Conservation (phyloP, 176 grass and related monocot species). For the Oryza rufipogon region DNA sequence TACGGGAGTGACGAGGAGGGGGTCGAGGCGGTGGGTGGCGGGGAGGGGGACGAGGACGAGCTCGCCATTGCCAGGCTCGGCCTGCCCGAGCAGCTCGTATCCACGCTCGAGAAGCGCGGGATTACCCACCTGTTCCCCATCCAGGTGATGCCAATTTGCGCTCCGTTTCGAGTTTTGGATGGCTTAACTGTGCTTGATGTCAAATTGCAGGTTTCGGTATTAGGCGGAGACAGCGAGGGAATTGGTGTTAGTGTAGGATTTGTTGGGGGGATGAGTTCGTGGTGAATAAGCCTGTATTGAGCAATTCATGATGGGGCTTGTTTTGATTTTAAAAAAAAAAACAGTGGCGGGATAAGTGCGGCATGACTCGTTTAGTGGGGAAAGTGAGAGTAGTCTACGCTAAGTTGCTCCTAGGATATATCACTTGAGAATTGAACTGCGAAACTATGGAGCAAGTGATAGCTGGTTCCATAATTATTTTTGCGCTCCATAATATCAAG, state of each 20-base stretch:
- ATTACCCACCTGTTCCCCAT: slow-evolving; percentile 96
- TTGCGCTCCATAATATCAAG: not conserved
- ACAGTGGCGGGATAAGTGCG: not conserved
- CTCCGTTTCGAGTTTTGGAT: not conserved
- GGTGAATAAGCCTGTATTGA: not conserved
- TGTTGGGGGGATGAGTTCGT: too few relatives aligned
- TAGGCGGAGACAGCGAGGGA: not conserved
- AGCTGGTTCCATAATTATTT: not conserved
- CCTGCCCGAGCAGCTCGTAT: slow-evolving; percentile 70
- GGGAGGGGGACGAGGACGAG: slow-evolving; percentile 56
- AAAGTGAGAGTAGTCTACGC: not conserved
- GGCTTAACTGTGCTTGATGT: not conserved
- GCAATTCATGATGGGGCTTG: not conserved
- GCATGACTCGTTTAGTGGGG: not conserved
- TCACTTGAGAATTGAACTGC: not conserved
- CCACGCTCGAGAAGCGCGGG: slow-evolving; percentile 77
- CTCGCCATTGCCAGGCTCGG: slow-evolving; percentile 79
- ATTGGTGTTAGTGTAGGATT: slow-evolving; percentile 8
- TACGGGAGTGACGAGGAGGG: slow-evolving; percentile 52
- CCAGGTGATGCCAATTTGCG: slow-evolving; percentile 50
- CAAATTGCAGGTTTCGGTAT: not conserved
- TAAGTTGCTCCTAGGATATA: not conserved
- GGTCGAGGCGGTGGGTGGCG: slow-evolving; percentile 6
- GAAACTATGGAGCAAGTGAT: not conserved
- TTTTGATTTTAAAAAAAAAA: too few relatives aligned